Evolutionary conservation across 495 filamentous ascomycete species (phyloP).

Genomic region (Talaromyces ruber): DNA sequence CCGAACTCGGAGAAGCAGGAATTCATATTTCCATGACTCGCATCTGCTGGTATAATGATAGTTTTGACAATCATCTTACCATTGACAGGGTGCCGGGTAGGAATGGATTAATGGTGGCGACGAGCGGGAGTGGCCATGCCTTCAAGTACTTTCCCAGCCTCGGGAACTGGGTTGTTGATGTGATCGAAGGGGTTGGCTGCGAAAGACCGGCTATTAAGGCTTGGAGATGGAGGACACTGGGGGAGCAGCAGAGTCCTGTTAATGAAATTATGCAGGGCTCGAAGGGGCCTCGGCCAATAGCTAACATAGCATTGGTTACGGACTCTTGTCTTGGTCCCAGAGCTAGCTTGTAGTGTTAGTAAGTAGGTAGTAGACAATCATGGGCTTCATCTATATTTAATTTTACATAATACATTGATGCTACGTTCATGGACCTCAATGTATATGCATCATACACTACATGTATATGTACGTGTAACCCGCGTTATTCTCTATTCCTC

Average conservation of each 20-base stretch:
- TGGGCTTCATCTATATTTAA: neutral
- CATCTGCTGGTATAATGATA: conserved; percentile 80
- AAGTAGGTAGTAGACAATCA: neutral
- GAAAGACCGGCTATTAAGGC: conserved; percentile 15
- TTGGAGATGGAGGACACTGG: conserved; percentile 19
- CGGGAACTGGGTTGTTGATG: conserved; percentile 56
- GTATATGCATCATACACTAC: too few relatives aligned
- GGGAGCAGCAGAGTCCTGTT: conserved; percentile 12
- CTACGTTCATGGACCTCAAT: too few relatives aligned
- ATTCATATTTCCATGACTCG: conserved; percentile 40
- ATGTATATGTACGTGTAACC: too few relatives aligned
- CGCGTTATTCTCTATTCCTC: too few relatives aligned
- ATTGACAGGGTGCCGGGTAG: conserved; percentile 52
- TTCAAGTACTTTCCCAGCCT: conserved; percentile 79
- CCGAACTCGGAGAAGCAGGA: conserved; percentile 16
- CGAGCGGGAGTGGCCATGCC: conserved; percentile 68
- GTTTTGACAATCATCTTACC: conserved; percentile 58
- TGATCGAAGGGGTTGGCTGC: conserved; percentile 31
- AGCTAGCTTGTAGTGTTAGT: neutral
- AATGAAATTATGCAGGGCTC: conserved; percentile 26
- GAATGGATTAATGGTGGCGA: conserved; percentile 57
- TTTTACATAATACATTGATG: too few relatives aligned
- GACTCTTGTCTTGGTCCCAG: neutral
- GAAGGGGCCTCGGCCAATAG: neutral
- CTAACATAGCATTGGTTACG: neutral